A percentile compares a stretch with the other conserved stretches of the same genome.
Evolutionary conservation across 176 grass and related monocot genomes (phyloP).

Genomic region (Triticum timopheevii): DNA sequence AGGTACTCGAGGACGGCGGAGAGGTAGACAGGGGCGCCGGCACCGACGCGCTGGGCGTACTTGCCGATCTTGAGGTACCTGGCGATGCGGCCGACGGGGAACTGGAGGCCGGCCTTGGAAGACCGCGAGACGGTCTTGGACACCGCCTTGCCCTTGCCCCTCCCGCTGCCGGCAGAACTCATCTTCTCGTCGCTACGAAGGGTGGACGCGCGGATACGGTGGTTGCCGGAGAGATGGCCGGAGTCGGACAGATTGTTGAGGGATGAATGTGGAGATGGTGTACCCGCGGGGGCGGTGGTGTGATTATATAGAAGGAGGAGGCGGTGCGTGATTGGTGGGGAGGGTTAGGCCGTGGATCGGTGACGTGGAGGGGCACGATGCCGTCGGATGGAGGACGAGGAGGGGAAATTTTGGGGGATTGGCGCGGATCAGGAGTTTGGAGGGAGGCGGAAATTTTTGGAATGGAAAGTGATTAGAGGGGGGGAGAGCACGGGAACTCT

Average conservation of each 20-base stretch:
- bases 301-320: slow-evolving; percentile 12
- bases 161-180: slow-evolving; percentile 46
- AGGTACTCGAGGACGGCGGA: slow-evolving; percentile 89
- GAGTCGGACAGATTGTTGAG: not conserved
- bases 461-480: not conserved
- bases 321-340: slow-evolving; percentile 16
- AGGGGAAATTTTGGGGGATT: not conserved
- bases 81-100: slow-evolving; percentile 74
- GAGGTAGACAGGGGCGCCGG: slow-evolving; percentile 71
- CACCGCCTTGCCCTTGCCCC: slow-evolving; percentile 44
- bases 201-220: not conserved
- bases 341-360: not conserved
- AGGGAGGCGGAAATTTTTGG: not conserved
- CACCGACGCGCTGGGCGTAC: slow-evolving; percentile 74
- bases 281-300: not conserved
- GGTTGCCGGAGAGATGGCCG: not conserved
- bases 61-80: slow-evolving; percentile 80
- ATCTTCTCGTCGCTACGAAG: not conserved
- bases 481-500: not conserved
- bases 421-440: not conserved
- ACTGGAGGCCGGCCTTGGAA: slow-evolving; percentile 73
- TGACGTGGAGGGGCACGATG: slow-evolving; percentile 10
- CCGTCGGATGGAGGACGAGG: not conserved
- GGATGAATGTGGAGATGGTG: not conserved
- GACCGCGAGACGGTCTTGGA: slow-evolving; percentile 50